Conservation (phyloP, 2,329 filamentous ascomycete genomes). For the Hyphodiscus sp. region DNA sequence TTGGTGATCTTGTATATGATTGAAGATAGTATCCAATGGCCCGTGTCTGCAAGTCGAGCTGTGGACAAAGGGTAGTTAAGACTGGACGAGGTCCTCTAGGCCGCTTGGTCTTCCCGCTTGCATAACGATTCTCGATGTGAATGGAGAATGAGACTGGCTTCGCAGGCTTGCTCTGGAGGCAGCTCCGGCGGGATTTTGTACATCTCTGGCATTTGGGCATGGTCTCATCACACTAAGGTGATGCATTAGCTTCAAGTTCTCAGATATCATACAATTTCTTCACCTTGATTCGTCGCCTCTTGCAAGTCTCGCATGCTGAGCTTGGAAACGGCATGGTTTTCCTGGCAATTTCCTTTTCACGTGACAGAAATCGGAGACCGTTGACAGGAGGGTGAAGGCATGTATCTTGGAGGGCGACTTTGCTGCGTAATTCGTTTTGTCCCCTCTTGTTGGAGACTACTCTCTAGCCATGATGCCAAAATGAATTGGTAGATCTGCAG, state of each 20-base stretch:
- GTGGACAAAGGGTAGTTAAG: slow-evolving; percentile 4
- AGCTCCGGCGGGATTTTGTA: slow-evolving; percentile 3
- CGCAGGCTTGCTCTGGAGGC: background rate
- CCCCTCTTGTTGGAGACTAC: no score
- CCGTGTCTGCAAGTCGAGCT: slow-evolving; percentile 21
- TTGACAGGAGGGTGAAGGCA: no score
- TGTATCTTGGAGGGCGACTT: no score
- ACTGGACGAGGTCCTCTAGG: slow-evolving; percentile 29
- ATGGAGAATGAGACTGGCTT: background rate
- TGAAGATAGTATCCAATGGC: slow-evolving; percentile 26
- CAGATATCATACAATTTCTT: background rate
- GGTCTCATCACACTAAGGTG: slow-evolving; percentile 6
- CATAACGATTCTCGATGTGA: slow-evolving; percentile 27
- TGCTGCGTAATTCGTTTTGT: no score
- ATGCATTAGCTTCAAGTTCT: background rate
- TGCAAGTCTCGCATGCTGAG: slow-evolving; percentile 7
- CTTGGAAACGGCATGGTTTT: slow-evolving; percentile 5
- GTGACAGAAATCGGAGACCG: no score
- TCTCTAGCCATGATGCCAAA: no score
- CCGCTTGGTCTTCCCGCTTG: slow-evolving; percentile 27
- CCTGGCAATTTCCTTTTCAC: no score
- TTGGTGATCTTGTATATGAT: slow-evolving; percentile 18
- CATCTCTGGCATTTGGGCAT: slow-evolving; percentile 7
- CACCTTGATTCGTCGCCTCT: slow-evolving; percentile 8
- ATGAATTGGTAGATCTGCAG: no score